Percentiles rank a stretch among this genome's conserved stretches.
These are phyloP conservation scores for Kuraishia ogatae DNA, from an alignment of 805 yeast species.

Conservation along the genomic window DNA sequence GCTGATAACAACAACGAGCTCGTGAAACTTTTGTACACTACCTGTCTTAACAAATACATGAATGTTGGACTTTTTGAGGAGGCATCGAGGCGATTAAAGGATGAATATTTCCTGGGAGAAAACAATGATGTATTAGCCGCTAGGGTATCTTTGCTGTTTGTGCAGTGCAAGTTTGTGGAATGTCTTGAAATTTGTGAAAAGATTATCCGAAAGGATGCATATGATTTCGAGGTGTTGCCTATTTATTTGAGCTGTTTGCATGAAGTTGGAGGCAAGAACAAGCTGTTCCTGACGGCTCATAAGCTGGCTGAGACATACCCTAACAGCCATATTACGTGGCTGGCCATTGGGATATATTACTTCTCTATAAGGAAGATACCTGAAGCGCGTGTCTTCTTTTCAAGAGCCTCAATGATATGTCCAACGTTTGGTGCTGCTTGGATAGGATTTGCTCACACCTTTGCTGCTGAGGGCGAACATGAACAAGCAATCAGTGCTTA, in stretches of 20 bases:
- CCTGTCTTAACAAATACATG: constrained; percentile 65
- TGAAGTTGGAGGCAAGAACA: constrained; percentile 78
- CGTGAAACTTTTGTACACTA: constrained; percentile 66
- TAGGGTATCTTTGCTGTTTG: constrained; percentile 60
- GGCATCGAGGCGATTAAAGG: constrained; percentile 55
- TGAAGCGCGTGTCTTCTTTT: constrained; percentile 83
- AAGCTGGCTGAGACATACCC: constrained; percentile 82
- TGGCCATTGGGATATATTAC: constrained; percentile 88
- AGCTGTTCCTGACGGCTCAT: constrained; percentile 73
- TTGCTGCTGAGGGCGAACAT: constrained; percentile 97
- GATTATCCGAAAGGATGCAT: constrained; percentile 50
- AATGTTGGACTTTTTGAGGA: constrained; percentile 51
- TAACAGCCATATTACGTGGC: constrained; percentile 76
- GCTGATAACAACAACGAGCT: constrained; percentile 77
- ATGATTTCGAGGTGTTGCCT: constrained; percentile 66
- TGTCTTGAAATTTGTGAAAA: constrained; percentile 70
- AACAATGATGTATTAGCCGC: constrained; percentile 65
- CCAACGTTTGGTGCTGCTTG: constrained; percentile 94
- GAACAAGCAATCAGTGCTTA: constrained; percentile 97
- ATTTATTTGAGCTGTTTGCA: constrained; percentile 75
- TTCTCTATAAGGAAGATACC: constrained; percentile 59
- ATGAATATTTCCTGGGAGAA: constrained; percentile 62
- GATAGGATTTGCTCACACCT: constrained; percentile 98
- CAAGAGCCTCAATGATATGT: constrained; percentile 79
- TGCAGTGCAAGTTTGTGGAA: constrained; percentile 70